Evolutionary conservation across 2,329 filamentous ascomycete species (phyloP).

Genomic region (Aquanectria penicillioides): DNA sequence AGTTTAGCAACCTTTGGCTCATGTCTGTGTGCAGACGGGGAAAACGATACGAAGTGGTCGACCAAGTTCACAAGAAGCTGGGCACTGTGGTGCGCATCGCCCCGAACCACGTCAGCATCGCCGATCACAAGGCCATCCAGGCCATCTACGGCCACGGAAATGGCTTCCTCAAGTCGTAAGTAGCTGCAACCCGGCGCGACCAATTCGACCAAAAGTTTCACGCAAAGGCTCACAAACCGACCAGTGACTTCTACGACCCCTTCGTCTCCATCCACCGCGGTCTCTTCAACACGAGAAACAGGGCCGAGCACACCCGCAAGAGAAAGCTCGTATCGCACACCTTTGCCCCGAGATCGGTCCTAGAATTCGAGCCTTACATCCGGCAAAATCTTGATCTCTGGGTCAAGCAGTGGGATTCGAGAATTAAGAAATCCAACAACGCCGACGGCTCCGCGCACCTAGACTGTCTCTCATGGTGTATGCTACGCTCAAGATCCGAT

Average conservation of each 20-base stretch:
- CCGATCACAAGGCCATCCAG: conserved; percentile 79
- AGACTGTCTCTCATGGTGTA: conserved; percentile 80
- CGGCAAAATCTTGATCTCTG: conserved; percentile 82
- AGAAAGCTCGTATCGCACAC: conserved; percentile 89
- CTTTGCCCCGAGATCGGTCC: conserved; percentile 84
- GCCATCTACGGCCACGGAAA: conserved; percentile 84
- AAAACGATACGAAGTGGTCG: conserved; percentile 69
- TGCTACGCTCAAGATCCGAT: accelerated
- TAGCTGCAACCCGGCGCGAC: accelerated
- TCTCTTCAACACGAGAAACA: conserved; percentile 88
- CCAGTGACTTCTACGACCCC: conserved; percentile 86
- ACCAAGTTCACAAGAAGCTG: conserved; percentile 77
- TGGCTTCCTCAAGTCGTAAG: conserved; percentile 76
- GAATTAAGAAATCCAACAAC: conserved; percentile 64
- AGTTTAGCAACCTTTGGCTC: conserved; percentile 84
- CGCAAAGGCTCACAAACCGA: background rate
- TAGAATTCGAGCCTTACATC: conserved; percentile 91
- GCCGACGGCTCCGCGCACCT: conserved; percentile 67
- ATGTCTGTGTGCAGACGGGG: conserved; percentile 73
- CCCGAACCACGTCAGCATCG: conserved; percentile 85
- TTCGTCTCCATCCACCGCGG: conserved; percentile 89
- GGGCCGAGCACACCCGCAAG: conserved; percentile 85
- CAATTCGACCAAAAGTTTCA: accelerated
- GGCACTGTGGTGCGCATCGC: conserved; percentile 84
- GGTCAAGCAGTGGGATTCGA: conserved; percentile 75